Conservation (phyloP, 2,329 filamentous ascomycete species). For the Calonectria pauciramosa region DNA sequence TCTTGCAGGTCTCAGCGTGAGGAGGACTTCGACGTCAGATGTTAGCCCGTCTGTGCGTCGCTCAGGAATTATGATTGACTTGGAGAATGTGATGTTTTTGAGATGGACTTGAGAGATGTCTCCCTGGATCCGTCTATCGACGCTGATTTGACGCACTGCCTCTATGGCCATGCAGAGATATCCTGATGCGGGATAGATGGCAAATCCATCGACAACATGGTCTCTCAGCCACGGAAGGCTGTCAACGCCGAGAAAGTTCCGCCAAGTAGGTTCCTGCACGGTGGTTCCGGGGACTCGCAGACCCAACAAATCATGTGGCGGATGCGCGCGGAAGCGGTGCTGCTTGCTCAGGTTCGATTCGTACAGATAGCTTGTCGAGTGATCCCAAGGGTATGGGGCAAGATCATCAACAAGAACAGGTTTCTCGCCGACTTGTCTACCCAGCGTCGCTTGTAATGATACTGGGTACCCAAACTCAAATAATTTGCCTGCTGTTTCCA, state of each 20-base stretch:
- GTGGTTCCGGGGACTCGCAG: conserved; percentile 26
- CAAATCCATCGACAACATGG: conserved; percentile 58
- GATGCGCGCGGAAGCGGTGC: conserved; percentile 50
- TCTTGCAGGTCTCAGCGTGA: conserved; percentile 20
- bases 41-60: conserved; percentile 25
- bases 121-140: conserved; percentile 22
- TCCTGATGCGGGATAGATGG: conserved; percentile 57
- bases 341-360: conserved; percentile 50
- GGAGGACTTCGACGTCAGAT: conserved; percentile 31
- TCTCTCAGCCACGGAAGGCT: conserved; percentile 57
- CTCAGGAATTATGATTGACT: conserved; percentile 32
- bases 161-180: conserved; percentile 50
- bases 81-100: conserved; percentile 25
- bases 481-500: conserved; percentile 29
- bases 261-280: conserved; percentile 33
- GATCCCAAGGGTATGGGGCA: conserved; percentile 56
- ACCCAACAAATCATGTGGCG: conserved; percentile 55
- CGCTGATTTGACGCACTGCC: conserved; percentile 31
- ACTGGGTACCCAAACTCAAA: conserved; percentile 32
- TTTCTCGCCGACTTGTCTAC: background rate
- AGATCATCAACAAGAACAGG: conserved; percentile 42
- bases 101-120: conserved; percentile 28
- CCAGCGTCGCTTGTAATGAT: conserved; percentile 10
- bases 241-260: conserved; percentile 39
- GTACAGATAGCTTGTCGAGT: conserved; percentile 51